phyloP scores from a whole-genome alignment of 768 basidiomycete genomes.

The Trametes elegans region DNA sequence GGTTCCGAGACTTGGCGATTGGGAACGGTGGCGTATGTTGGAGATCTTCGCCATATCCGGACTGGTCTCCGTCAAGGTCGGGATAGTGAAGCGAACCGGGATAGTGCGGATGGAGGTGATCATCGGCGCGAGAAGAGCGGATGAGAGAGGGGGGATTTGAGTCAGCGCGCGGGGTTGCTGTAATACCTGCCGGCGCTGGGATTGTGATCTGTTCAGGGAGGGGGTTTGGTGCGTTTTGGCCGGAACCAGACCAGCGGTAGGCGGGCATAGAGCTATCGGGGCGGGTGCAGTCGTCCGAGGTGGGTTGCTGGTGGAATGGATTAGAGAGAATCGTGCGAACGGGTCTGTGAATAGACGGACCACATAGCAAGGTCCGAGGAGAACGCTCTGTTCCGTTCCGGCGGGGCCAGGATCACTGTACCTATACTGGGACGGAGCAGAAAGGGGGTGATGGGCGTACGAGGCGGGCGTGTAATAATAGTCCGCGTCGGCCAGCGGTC shows the following conservation, averaged over 20 bases:
- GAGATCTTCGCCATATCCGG: not conserved
- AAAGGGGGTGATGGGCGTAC: not conserved
- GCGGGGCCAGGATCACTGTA: slow-evolving; percentile 2
- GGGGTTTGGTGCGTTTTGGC: not conserved
- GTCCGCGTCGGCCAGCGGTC: slow-evolving; percentile 8
- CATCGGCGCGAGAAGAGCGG: not conserved
- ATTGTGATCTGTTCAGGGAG: not conserved
- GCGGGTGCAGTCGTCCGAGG: not conserved
- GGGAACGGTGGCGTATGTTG: not conserved
- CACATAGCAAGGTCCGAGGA: slow-evolving; percentile 1
- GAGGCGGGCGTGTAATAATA: slow-evolving; percentile 6
- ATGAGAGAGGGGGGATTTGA: not conserved
- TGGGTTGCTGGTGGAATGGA: not conserved
- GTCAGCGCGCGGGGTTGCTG: not conserved
- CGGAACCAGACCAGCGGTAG: slow-evolving; percentile 1
- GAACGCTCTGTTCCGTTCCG: not conserved
- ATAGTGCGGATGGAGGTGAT: too few relatives aligned
- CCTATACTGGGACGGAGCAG: not conserved
- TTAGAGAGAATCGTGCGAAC: not conserved
- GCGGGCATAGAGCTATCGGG: not conserved
- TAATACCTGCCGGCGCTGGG: not conserved
- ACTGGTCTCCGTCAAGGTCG: not conserved
- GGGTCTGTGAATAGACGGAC: not conserved
- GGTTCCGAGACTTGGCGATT: not conserved
- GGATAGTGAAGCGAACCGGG: slow-evolving; percentile 10